Evolutionary conservation across 345 rosid genomes (phyloP).

Genomic region (Salix caprea): DNA sequence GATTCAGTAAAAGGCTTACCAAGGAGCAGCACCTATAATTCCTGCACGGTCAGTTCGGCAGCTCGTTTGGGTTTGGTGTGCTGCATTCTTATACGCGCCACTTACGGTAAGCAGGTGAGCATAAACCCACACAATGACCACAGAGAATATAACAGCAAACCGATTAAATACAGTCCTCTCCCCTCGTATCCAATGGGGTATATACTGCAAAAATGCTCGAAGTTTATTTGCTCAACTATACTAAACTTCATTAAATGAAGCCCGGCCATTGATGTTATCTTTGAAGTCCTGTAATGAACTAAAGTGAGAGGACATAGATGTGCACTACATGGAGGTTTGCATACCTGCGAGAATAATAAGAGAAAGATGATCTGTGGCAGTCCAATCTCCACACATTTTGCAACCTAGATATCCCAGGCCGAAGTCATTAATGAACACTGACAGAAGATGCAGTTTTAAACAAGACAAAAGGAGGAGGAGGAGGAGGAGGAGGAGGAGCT

Average conservation of each 20-base stretch:
- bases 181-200: conserved; percentile 62
- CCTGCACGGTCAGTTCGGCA: conserved; percentile 92
- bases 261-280: not conserved
- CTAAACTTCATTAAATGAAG: not conserved
- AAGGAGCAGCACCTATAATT: conserved; percentile 76
- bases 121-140: conserved; percentile 81
- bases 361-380: conserved; percentile 77
- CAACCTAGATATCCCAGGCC: conserved; percentile 46
- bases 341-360: conserved; percentile 81
- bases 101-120: conserved; percentile 91
- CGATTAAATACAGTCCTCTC: conserved; percentile 66
- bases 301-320: not conserved
- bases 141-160: conserved; percentile 86
- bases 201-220: conserved; percentile 48
- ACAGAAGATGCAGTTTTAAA: not conserved
- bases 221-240: not conserved
- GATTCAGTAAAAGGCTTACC: conserved; percentile 41
- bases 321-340: not conserved
- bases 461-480: not conserved
- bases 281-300: not conserved
- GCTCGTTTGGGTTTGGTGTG: conserved; percentile 58
- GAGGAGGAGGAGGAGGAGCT: not conserved
- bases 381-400: conserved; percentile 92
- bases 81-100: conserved; percentile 78
- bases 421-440: conserved; percentile 7